A percentile compares a stretch with the other conserved stretches of the same genome.
Conservation (phyloP, 176 grass and related monocot species). For the Carex parvula region DNA sequence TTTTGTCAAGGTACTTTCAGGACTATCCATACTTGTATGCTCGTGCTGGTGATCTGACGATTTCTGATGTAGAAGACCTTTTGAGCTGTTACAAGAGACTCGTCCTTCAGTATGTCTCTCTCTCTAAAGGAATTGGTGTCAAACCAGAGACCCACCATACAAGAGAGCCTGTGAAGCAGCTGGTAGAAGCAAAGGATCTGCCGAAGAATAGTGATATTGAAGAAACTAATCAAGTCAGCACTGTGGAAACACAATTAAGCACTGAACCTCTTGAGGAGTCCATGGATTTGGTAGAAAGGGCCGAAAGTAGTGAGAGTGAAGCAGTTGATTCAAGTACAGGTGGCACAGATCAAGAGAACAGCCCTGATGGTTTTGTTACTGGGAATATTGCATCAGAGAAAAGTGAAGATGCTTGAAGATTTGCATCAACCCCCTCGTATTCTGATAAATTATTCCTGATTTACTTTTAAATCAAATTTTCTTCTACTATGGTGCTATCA, state of each 20-base stretch:
- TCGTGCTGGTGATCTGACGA: constrained; percentile 72
- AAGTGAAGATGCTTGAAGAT: constrained; percentile 17
- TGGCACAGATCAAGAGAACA: neutral
- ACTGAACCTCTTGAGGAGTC: constrained; percentile 27
- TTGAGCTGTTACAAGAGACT: constrained; percentile 86
- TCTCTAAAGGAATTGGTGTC: constrained; percentile 62
- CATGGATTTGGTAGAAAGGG: constrained; percentile 18
- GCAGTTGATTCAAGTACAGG: constrained; percentile 34
- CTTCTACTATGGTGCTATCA: neutral
- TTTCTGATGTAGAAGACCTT: constrained; percentile 86
- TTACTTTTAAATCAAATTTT: neutral
- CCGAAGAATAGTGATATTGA: neutral
- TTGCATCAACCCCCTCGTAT: neutral
- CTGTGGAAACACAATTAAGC: constrained; percentile 26
- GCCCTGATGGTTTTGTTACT: constrained; percentile 27
- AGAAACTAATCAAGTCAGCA: constrained; percentile 11
- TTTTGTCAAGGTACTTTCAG: constrained; percentile 50
- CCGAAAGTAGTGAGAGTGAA: constrained; percentile 24
- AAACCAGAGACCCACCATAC: constrained; percentile 30
- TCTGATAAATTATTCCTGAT: neutral
- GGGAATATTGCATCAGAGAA: neutral
- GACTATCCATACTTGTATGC: constrained; percentile 85
- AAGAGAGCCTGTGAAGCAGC: neutral
- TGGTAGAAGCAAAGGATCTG: neutral
- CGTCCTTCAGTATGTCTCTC: constrained; percentile 59